Base-by-base conservation (phyloP, 2,329 filamentous ascomycete genomes). In the Cryphonectria japonica region DNA sequence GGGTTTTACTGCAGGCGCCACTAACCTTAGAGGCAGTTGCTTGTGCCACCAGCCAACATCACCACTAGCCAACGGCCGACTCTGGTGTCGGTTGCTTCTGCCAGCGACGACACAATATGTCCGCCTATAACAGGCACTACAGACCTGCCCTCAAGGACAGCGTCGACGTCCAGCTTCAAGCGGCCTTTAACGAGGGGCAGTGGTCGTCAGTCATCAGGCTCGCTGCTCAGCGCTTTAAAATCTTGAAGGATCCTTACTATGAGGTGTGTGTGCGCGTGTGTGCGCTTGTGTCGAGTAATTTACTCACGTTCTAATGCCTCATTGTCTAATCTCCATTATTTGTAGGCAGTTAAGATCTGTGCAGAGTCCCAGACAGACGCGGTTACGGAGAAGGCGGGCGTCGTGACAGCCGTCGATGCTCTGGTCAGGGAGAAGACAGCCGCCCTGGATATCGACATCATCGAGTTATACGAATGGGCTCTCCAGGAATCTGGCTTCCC, bases 381-480 rank as follows among this genome's bases (percentile, higher is more conserved):
- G 62, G 81, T 85, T 0, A 73, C 75, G 2, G 83, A 86, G 69
- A 85, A 83, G 74, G 81, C 81, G 19, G 80, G 81, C 0, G 84
- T 83, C 2, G 79, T 84, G 41, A 78, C 82, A 8, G 80, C 82
- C 9, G 78, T 88, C 3, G 81, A 85, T 71, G 81, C 82, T 68
- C 82, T 84, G 72, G 78, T 87, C 72, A 82, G 82, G 72, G 83
- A 87, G 66, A 82, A 81, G 67, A 82, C 80, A 4, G 79, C 80
- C 14, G 76, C 87, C 67, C 83, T 83, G 62, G 87, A 89, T 72
- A 78, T 82, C 3, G 85, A 87, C 69, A 79, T 81, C 16, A 77
- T 89, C 13, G 86, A 88, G 72, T 80, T 90, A 29, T 83, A 87
- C 34, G 87, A 89, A 73, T 88, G 86, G 83, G 84, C 87, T 1